Evolutionary conservation across 2,329 filamentous ascomycete species (phyloP), one percentile per base, ranked within the genome.

Genomic region (Calonectria pseudoreteaudii): DNA sequence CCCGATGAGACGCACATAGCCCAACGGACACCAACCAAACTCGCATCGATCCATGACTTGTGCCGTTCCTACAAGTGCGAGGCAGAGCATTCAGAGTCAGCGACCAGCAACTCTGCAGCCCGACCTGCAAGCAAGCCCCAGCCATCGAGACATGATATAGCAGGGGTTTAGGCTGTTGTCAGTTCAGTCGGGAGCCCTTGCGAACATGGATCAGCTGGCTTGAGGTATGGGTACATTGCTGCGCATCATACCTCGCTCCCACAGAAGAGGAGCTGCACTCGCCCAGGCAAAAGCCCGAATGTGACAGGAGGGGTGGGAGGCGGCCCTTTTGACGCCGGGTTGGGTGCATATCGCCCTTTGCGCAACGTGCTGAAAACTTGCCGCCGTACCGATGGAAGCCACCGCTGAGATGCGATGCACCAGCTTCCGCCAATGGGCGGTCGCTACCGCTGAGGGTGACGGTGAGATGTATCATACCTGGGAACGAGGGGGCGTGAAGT

Each of bases 401-500:
- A 30, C 23, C 53, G 50, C 50, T 50, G 62, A 52, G 28, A 36
- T 30, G 60, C 38, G 20, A 58, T 34, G 52, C 23, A 23, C 70
- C 66, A 20, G 65, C 47, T 53, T 67, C 56, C 44, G 28, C 38
- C 34, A 44, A 49, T 68, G 53, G 53, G 52, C 41, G 52, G 64
- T 60, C 41, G 47, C 68, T 74, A 68, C 66, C 65, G 77, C 76
- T 70, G 74, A 74, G 72, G 74, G 67, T 78, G 72, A 74, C 71
- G 72, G 71, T 76, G 78, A 72, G 67, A 58, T 60, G 56, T 68
- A 68, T 60, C 66, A 52, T 68, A n/a, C 74, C 69, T 68, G 53
- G 66, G 69, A 75, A 75, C 75, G 76, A 66, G 77, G 76, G 73
- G 78, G 69, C 56, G 74, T 68, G 67, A 79, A 62, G 75, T 74